A percentile compares a stretch with the other conserved stretches of the same genome.
phyloP scores from a whole-genome alignment of 78 protist species.

The Dictyostelium firmibasis region DNA sequence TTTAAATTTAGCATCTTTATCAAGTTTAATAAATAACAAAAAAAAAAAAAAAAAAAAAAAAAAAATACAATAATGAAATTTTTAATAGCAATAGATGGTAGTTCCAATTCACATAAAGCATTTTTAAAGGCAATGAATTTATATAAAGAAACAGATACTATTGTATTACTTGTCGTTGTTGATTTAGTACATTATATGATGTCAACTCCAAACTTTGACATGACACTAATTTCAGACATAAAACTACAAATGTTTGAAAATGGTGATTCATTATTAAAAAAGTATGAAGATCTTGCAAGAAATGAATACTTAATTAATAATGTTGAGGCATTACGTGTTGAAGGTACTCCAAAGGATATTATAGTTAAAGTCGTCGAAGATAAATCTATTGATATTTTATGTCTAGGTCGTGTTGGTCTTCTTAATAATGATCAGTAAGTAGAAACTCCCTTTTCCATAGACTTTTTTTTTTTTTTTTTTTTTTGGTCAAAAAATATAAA shows the following conservation, averaged over 20 bases:
- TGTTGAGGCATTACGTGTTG: neutral
- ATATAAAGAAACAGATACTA: slow-evolving; percentile 12
- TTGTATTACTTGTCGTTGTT: slow-evolving; percentile 7
- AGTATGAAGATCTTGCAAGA: slow-evolving; percentile 45
- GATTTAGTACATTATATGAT: slow-evolving; percentile 63
- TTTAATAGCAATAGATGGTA: neutral
- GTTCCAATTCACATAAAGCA: neutral
- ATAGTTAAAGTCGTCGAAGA: neutral
- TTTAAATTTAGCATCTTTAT: too few relatives aligned
- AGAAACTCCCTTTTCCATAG: too few relatives aligned
- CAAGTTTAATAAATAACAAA: too few relatives aligned
- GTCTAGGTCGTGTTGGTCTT: slow-evolving; percentile 51
- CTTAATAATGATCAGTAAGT: slow-evolving; percentile 42
- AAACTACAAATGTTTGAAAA: slow-evolving; percentile 42
- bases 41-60: neutral
- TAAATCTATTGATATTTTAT: slow-evolving; percentile 17
- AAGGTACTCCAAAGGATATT: slow-evolving; percentile 62
- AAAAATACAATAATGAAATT: neutral
- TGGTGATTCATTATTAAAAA: slow-evolving; percentile 11
- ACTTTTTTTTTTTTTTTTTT: neutral
- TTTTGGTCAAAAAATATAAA: neutral
- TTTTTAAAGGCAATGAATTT: slow-evolving; percentile 16
- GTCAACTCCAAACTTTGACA: slow-evolving; percentile 30
- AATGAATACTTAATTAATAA: neutral
- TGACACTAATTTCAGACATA: slow-evolving; percentile 2